Evolutionary conservation across 2,329 filamentous ascomycete species (phyloP).

Genomic region (Pseudofabraea citricarpa): DNA sequence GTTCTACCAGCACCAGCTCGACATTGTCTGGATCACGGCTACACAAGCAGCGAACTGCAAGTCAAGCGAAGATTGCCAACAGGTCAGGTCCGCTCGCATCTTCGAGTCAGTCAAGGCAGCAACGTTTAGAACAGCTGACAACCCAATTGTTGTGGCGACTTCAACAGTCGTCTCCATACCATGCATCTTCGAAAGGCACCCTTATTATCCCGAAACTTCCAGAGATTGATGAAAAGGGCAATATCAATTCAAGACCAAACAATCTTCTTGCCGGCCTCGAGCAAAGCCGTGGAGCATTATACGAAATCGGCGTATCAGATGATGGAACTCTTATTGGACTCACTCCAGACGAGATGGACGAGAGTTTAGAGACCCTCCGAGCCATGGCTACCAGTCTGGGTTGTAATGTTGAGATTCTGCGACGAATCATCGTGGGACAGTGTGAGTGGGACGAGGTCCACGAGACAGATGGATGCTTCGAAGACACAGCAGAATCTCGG

Average conservation of each 20-base stretch:
- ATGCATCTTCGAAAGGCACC: conserved; percentile 64
- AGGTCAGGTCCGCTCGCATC: conserved; percentile 16
- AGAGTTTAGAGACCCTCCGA: conserved; percentile 78
- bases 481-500: conserved; percentile 2
- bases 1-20: conserved; percentile 61
- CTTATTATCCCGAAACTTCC: neutral
- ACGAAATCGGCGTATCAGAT: conserved; percentile 94
- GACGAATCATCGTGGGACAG: conserved; percentile 78
- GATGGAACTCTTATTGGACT: conserved; percentile 88
- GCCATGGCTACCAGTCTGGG: conserved; percentile 92
- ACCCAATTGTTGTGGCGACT: conserved; percentile 93
- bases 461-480: conserved; percentile 8
- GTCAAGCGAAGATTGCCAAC: conserved; percentile 6
- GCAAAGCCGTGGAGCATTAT: conserved; percentile 87
- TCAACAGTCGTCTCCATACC: conserved; percentile 90
- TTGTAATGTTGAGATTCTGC: conserved; percentile 75
- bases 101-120: conserved; percentile 66
- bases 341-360: conserved; percentile 84
- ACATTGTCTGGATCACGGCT: conserved; percentile 33
- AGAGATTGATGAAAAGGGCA: neutral
- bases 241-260: conserved; percentile 36
- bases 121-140: conserved; percentile 83
- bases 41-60: conserved; percentile 14
- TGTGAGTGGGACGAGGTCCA: conserved; percentile 59
- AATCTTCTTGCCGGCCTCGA: conserved; percentile 76